Evolutionary conservation across 495 filamentous ascomycete species (phyloP), one percentile per base, ranked within the genome.

Genomic region (Astrocystis sublimbata): DNA sequence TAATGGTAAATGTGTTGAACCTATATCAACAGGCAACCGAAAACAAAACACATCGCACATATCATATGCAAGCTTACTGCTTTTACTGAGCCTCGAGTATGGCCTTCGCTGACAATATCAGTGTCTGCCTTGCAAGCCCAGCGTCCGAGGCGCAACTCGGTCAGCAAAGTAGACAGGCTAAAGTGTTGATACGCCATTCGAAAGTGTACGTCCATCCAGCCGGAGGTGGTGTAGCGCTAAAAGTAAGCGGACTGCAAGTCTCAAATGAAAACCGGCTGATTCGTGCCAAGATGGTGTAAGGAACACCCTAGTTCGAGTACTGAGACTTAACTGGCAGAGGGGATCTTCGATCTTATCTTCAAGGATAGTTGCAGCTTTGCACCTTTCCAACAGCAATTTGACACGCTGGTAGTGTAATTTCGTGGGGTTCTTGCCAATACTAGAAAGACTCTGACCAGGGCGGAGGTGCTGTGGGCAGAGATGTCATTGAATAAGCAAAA

Each of bases 91-190:
- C 19, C 28, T 31, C 1, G 12, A 47, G 2, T 26, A 31, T 28
- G 36, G 49, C 49, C 49, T 54, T 31, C n/a, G 35, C 33, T 40
- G 31, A 24, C 13, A 31, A 40, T 19, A 35, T 54, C 51, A 54
- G 24, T 33, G 30, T 9, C 2, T 33, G n/a, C 28, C 35, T 17
- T 1, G 33, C 17, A 36, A 36, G 24, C 49, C 19, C 30, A 5
- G 6, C 23, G 17, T 36, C 31, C 55, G 36, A 58, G 41, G 42
- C 42, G 47, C 30, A 54, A 51, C 23, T 26, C 21, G n/a, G n/a
- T n/a, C n/a, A n/a, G n/a, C n/a, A n/a, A n/a, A n/a, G n/a, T n/a
- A n/a, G n/a, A n/a, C n/a, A n/a, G n/a, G 23, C 23, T 47, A 21
- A 26, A 28, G n/a, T 6, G 12, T 6, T 12, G 31, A 19, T 36